phyloP scores from a whole-genome alignment of 2,329 filamentous ascomycete genomes.

The Colletotrichum endophyticum region DNA sequence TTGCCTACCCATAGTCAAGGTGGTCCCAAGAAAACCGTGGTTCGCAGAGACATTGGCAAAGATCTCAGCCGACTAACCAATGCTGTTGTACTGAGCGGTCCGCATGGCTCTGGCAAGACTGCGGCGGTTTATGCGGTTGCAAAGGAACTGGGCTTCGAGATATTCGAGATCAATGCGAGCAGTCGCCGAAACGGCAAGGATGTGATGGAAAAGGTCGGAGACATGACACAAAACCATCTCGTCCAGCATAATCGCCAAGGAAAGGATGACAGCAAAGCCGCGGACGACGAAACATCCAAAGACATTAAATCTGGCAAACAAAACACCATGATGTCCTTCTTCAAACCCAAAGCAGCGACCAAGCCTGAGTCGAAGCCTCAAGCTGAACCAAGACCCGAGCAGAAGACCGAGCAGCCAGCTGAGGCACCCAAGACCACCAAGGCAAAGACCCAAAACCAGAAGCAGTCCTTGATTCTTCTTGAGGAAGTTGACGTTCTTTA shows the following conservation, averaged over 20 bases:
- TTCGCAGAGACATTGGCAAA: slow-evolving; percentile 51
- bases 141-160: slow-evolving; percentile 88
- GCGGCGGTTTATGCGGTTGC: slow-evolving; percentile 91
- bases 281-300: slow-evolving; percentile 53
- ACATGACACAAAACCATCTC: slow-evolving; percentile 96
- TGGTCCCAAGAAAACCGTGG: slow-evolving; percentile 56
- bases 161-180: slow-evolving; percentile 92
- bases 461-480: slow-evolving; percentile 91
- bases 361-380: slow-evolving; percentile 26
- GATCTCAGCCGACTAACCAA: slow-evolving; percentile 65
- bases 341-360: slow-evolving; percentile 59
- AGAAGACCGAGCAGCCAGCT: background rate
- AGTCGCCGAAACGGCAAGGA: slow-evolving; percentile 87
- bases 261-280: slow-evolving; percentile 33
- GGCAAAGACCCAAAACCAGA: slow-evolving; percentile 62
- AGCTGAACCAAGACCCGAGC: slow-evolving; percentile 24
- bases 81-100: slow-evolving; percentile 86
- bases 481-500: slow-evolving; percentile 95
- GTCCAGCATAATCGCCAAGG: slow-evolving; percentile 60
- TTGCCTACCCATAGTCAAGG: slow-evolving; percentile 42
- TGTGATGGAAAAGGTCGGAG: slow-evolving; percentile 87
- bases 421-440: slow-evolving; percentile 1
- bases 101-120: slow-evolving; percentile 90
- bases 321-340: slow-evolving; percentile 81
- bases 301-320: slow-evolving; percentile 74